A percentile compares a stretch with the other conserved stretches of the same genome.
Evolutionary conservation across 257 asterid species (phyloP).

Genomic region (Anisodus tanguticus): DNA sequence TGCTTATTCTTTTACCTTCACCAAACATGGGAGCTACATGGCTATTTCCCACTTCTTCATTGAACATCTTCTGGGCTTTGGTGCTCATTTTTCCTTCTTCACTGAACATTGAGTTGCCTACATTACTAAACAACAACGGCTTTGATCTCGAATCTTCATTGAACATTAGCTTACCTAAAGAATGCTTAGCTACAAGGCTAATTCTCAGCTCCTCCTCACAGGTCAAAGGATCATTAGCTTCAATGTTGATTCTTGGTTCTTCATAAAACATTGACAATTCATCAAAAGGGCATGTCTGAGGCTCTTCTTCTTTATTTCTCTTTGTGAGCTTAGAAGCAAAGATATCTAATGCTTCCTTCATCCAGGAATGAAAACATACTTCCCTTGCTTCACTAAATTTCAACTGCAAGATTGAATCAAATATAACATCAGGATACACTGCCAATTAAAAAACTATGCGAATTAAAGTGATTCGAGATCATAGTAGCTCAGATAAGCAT

Average conservation of each 20-base stretch:
- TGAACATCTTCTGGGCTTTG: constrained; percentile 27
- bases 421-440: not conserved
- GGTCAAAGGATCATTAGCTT: constrained; percentile 26
- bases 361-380: constrained; percentile 72
- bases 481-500: not conserved
- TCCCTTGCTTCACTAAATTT: constrained; percentile 71
- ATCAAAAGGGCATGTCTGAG: constrained; percentile 23
- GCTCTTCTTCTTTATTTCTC: constrained; percentile 34
- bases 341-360: constrained; percentile 83
- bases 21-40: not conserved
- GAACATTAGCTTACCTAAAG: constrained; percentile 25
- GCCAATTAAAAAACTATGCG: not conserved
- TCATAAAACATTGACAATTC: constrained; percentile 8
- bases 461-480: not conserved
- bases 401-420: constrained; percentile 54
- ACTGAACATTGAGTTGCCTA: constrained; percentile 27
- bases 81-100: constrained; percentile 24
- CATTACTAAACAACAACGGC: constrained; percentile 21
- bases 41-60: not conserved
- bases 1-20: constrained; percentile 22
- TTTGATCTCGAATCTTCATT: constrained; percentile 2
- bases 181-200: constrained; percentile 28
- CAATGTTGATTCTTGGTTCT: constrained; percentile 8
- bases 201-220: constrained; percentile 29
- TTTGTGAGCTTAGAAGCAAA: constrained; percentile 49